Evolutionary conservation across 2,329 filamentous ascomycete genomes (phyloP).

Genomic region (Ceratocystiopsis minuta): DNA sequence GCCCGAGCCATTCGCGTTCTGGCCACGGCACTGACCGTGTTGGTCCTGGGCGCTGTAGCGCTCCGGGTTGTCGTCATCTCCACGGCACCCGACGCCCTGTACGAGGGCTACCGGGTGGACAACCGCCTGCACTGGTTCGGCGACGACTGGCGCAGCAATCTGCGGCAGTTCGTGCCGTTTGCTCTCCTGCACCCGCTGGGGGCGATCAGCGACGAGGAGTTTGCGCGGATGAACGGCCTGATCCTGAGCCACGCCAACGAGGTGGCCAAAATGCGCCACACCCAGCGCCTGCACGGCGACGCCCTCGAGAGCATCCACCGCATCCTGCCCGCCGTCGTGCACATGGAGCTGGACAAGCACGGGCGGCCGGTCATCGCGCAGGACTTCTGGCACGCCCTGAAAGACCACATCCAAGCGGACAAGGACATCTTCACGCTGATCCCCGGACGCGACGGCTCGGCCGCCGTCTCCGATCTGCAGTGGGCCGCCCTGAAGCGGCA

Average conservation of each 20-base stretch:
- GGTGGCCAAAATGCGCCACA: slow-evolving; percentile 14
- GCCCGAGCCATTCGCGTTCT: background rate
- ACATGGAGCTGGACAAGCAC: slow-evolving; percentile 31
- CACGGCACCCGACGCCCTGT: slow-evolving; percentile 7
- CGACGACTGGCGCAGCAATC: slow-evolving; percentile 10
- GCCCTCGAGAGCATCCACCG: slow-evolving; percentile 25
- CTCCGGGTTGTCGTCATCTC: slow-evolving; percentile 8
- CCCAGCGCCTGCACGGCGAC: slow-evolving; percentile 18
- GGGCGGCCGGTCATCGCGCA: slow-evolving; percentile 37
- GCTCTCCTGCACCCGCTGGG: slow-evolving; percentile 9
- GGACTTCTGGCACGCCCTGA: slow-evolving; percentile 48
- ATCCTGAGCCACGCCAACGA: slow-evolving; percentile 10
- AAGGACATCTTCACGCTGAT: slow-evolving; percentile 28
- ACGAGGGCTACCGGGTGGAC: slow-evolving; percentile 10
- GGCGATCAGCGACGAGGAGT: slow-evolving; percentile 11
- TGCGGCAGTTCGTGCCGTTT: slow-evolving; percentile 10
- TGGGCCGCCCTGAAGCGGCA: slow-evolving; percentile 28
- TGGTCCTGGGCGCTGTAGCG: slow-evolving; percentile 5
- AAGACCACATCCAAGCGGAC: slow-evolving; percentile 32
- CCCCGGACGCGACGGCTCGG: slow-evolving; percentile 19
- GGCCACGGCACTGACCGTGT: slow-evolving; percentile 5
- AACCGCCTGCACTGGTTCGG: slow-evolving; percentile 11
- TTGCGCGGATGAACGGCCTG: slow-evolving; percentile 11
- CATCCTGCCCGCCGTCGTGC: slow-evolving; percentile 37
- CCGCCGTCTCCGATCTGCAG: slow-evolving; percentile 25